A percentile compares a stretch with the other conserved stretches of the same genome.
Evolutionary conservation across 139 green algal species (phyloP).

Genomic region (Closterium sp.): DNA sequence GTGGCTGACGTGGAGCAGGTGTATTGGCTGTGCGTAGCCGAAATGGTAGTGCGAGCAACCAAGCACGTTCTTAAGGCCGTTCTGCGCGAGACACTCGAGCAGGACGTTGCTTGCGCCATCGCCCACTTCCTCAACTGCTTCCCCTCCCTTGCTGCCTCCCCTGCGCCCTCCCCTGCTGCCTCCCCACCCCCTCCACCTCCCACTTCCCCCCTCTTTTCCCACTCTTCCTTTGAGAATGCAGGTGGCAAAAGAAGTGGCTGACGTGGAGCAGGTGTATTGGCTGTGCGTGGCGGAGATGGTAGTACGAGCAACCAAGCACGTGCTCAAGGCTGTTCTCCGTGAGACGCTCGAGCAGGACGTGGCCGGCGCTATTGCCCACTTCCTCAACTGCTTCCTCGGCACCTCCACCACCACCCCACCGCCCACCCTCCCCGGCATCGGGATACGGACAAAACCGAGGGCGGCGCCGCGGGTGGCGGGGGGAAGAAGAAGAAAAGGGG

Average conservation of each 20-base stretch:
- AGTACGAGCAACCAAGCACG: conserved; percentile 45
- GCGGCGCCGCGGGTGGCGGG: neutral
- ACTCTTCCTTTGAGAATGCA: conserved; percentile 21
- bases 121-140: conserved; percentile 53
- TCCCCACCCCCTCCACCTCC: too few relatives aligned
- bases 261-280: conserved; percentile 32
- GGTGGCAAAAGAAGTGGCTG: conserved; percentile 2
- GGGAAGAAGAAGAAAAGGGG: neutral
- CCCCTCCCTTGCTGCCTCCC: too few relatives aligned
- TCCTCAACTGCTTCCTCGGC: conserved; percentile 54
- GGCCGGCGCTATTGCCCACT: conserved; percentile 44
- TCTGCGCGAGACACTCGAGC: conserved; percentile 36
- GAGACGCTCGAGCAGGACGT: conserved; percentile 44
- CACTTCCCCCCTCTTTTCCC: too few relatives aligned
- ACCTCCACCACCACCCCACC: neutral
- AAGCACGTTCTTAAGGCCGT: conserved; percentile 54
- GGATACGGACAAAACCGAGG: conserved; percentile 4
- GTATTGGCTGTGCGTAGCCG: conserved; percentile 37
- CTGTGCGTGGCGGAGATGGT: conserved; percentile 52
- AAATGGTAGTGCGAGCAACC: conserved; percentile 45
- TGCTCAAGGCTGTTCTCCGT: conserved; percentile 47
- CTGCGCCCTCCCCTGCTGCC: too few relatives aligned
- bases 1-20: conserved; percentile 38
- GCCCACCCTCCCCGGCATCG: neutral
- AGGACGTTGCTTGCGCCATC: conserved; percentile 40